Evolutionary conservation across 2,329 filamentous ascomycete species (phyloP).

Genomic region (Cercospora sojina): DNA sequence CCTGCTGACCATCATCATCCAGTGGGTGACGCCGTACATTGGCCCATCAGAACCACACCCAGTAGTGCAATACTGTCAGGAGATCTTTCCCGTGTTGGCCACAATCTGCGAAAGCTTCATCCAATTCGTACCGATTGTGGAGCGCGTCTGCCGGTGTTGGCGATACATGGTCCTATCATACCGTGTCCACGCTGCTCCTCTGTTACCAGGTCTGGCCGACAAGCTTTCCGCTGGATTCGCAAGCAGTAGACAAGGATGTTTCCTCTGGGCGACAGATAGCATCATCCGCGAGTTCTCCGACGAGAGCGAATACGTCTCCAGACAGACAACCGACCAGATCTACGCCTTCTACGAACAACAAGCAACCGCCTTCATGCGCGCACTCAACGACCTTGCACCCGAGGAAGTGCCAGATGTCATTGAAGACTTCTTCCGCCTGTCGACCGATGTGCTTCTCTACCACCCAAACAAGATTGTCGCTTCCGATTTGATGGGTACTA

Average conservation of each 20-base stretch:
- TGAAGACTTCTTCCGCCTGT: conserved; percentile 92
- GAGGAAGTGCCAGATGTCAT: conserved; percentile 81
- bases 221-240: conserved; percentile 85
- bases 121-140: conserved; percentile 81
- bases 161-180: conserved; percentile 96
- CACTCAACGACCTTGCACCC: conserved; percentile 79
- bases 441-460: conserved; percentile 88
- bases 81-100: conserved; percentile 84
- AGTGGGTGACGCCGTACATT: conserved; percentile 73
- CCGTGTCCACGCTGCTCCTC: conserved; percentile 79
- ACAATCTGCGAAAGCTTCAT: conserved; percentile 87
- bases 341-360: conserved; percentile 95
- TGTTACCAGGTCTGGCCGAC: conserved; percentile 81
- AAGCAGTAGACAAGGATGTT: conserved; percentile 85
- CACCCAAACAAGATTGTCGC: conserved; percentile 82
- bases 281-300: conserved; percentile 95
- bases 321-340: conserved; percentile 78
- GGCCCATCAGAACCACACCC: conserved; percentile 74
- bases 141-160: conserved; percentile 93
- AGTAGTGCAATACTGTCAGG: conserved; percentile 92
- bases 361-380: conserved; percentile 82
- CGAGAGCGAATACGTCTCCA: conserved; percentile 79
- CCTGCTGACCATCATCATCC: conserved; percentile 85
- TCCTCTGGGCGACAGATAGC: conserved; percentile 96
- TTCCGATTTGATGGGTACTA: conserved; percentile 74